These are phyloP conservation scores for Heterobasidion occidentale DNA, from an alignment of 1,284 basidiomycete species.

Conservation along the genomic window DNA sequence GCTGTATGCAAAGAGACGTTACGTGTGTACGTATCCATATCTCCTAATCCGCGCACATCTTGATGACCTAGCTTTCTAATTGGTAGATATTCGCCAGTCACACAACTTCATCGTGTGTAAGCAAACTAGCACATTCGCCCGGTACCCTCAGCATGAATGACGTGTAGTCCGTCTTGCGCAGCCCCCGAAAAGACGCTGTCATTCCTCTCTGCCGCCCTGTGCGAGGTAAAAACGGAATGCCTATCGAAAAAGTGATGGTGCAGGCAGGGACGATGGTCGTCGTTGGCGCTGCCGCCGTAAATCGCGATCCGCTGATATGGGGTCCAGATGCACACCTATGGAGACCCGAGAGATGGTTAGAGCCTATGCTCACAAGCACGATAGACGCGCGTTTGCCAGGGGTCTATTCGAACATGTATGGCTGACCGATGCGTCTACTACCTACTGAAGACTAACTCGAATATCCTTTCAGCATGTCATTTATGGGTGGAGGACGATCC, in stretches of 20 bases:
- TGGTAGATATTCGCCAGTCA: constrained; percentile 8
- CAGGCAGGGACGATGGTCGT: background rate
- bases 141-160: background rate
- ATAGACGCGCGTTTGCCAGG: constrained; percentile 1
- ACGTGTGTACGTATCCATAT: constrained; percentile 6
- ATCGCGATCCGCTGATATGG: background rate
- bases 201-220: background rate
- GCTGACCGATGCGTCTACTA: no score
- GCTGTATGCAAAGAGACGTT: constrained; percentile 12
- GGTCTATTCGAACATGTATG: constrained; percentile 2
- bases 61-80: background rate
- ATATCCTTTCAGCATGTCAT: constrained; percentile 13
- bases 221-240: background rate
- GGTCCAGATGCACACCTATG: background rate
- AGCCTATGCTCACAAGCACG: constrained; percentile 3
- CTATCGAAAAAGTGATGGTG: background rate
- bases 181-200: background rate
- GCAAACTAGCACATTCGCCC: background rate
- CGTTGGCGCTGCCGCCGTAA: background rate
- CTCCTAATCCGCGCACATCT: background rate
- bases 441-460: background rate
- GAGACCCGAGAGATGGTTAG: constrained; percentile 2
- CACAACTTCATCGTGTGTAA: constrained; percentile 10
- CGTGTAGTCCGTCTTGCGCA: background rate
- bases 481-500: constrained; percentile 14